Evolutionary conservation across 352 stramenopile genomes (phyloP).

Genomic region (Globisporangium camurandrum): DNA sequence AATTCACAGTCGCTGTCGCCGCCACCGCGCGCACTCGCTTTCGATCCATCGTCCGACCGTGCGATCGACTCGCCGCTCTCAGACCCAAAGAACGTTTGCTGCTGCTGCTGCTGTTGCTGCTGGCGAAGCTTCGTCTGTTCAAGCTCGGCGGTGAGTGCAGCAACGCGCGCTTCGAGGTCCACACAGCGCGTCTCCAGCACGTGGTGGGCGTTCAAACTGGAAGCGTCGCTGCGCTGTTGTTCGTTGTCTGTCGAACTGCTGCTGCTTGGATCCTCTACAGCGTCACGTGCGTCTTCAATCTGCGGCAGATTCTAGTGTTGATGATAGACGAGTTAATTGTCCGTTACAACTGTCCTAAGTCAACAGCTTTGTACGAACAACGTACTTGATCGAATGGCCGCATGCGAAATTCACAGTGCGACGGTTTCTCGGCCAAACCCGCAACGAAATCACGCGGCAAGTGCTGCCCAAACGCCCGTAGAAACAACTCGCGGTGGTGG

Average conservation of each 20-base stretch:
- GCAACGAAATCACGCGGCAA: slow-evolving; percentile 76
- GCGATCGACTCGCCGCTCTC: slow-evolving; percentile 58
- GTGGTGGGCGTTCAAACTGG: slow-evolving; percentile 29
- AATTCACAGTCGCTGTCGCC: slow-evolving; percentile 77
- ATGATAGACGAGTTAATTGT: too few relatives aligned
- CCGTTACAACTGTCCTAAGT: too few relatives aligned
- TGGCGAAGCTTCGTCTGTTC: slow-evolving; percentile 62
- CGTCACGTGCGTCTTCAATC: slow-evolving; percentile 13
- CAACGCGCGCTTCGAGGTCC: slow-evolving; percentile 57
- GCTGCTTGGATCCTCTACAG: slow-evolving; percentile 16
- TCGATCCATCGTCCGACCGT: slow-evolving; percentile 62
- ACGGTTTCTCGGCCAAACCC: slow-evolving; percentile 79
- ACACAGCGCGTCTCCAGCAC: slow-evolving; percentile 61
- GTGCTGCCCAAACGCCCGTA: slow-evolving; percentile 71
- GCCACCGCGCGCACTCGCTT: slow-evolving; percentile 50
- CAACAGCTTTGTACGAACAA: too few relatives aligned
- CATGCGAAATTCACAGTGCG: slow-evolving; percentile 85
- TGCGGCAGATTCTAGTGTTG: not conserved
- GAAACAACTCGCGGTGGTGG: slow-evolving; percentile 64
- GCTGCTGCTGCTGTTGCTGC: too few relatives aligned
- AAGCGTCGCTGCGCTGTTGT: slow-evolving; percentile 11
- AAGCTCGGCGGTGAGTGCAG: slow-evolving; percentile 55
- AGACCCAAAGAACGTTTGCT: slow-evolving; percentile 72
- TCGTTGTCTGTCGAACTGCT: slow-evolving; percentile 12
- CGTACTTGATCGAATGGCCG: slow-evolving; percentile 70